Evolutionary conservation across 768 basidiomycete species (phyloP), one percentile per base, ranked within the genome.

Genomic region (Royoungia palumana): DNA sequence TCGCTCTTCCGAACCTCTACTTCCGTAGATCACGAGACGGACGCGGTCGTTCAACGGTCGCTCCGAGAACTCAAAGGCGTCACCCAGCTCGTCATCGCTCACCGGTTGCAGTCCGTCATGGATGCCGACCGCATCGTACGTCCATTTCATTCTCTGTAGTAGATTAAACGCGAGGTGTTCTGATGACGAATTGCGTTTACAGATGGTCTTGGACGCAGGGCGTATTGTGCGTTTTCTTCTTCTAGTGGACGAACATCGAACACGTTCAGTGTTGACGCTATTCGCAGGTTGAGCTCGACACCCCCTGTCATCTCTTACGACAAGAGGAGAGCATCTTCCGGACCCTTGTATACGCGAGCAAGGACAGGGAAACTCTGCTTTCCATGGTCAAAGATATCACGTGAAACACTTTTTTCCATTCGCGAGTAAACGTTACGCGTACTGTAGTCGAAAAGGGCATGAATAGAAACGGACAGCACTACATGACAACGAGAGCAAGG

Each of bases 171-270:
- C 28, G 28, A 28, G 10, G n/a, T n/a, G 24, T 28, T 13, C 24
- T 21, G 28, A 50, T 25, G 24, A 25, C 24, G 24, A 25, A 25
- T 20, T 13, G 11, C 14, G 4, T 22, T 25, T 4, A 19, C 16
- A 53, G 55, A 50, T 45, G 27, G 51, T 44, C 25, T 32, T 57
- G 45, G 50, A 57, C 34, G 22, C 39, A 13, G 55, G 51, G n/a
- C 38, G 17, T 17, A 42, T 58, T 28, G 48, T 35, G 10, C 49
- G 51, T 45, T 20, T 17, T 25, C 17, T 28, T 28, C 28, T 28
- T 28, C 28, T 11, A 28, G 12, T 28, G 6, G 14, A 36, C 10
- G 7, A 21, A 37, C 12, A 14, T 5, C 19, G n/a, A 16, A 8
- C 24, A 8, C 24, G 8, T 25, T 20, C 19, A 30, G 17, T 28